Base-by-base conservation (phyloP, 257 asterid species). In the Anisodus tanguticus region DNA sequence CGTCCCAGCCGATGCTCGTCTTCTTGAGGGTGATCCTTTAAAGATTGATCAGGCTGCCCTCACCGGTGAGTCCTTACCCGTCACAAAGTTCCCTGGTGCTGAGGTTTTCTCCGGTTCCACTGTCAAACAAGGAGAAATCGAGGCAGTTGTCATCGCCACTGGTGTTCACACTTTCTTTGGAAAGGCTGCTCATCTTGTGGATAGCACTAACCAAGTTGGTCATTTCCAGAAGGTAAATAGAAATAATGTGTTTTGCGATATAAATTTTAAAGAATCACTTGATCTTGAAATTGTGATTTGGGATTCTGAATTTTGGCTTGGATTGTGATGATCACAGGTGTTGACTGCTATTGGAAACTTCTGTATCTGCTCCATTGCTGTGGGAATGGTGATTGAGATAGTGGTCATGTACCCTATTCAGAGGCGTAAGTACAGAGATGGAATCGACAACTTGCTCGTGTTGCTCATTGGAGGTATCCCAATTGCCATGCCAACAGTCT, bases 81-180 rank as follows among this genome's bases (percentile, higher is more conserved):
- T 92, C 7, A 94, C 97, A 41, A 95, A 91, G 85, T 10, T 90
- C 89, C 97, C 97, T 45, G 97, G 96, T 1, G 90, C 92, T 9
- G 97, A 83, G 68, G 98, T 95, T 13, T 95, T 82, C 91, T 95
- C 99, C 3, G 99, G 99, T 31, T 95, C 98, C 83, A 95, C 99
- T 43, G 92, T 97, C 87, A 95, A 95, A 89, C 99, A 95, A 83
- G 99, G 99, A 9, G 99, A 95, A 79, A 85, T 95, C 12, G 97
- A 95, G 88, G 98, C 98, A 3, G 91, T 95, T 2, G 97, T 95
- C 45, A 94, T 95, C 15, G 99, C 98, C 88, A 95, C 98, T 1
- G 99, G 99, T 16, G 95, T 95, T n/a, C 95, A 95, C 85, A 93
- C 98, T 88, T 95, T 95, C 90, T 95, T 95, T 80, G 99, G 99